Percentiles rank a stretch among this genome's conserved stretches.
These are phyloP conservation scores for Dothideomycetes sp. DNA, from an alignment of 2,329 filamentous ascomycete genomes.

Conservation along the genomic window DNA sequence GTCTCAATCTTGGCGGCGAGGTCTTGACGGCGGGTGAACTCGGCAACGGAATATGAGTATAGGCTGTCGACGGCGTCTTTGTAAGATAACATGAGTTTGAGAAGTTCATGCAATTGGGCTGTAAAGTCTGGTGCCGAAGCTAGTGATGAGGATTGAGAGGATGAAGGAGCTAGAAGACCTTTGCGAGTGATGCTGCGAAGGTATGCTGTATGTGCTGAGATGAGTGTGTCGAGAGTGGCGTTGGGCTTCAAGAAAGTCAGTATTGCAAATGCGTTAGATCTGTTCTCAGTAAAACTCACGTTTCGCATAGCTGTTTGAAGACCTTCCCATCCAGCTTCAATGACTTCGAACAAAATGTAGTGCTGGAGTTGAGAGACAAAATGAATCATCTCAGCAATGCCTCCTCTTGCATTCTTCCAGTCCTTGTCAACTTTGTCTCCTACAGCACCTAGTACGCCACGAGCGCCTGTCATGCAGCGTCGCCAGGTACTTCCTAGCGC, in stretches of 20 bases:
- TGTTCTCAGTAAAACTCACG: conserved; percentile 10
- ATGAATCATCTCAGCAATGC: conserved; percentile 95
- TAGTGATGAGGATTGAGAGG: conserved; percentile 21
- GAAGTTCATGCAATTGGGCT: conserved; percentile 79
- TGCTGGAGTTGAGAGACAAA: conserved; percentile 96
- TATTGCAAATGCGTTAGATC: not conserved
- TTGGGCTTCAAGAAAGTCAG: conserved; percentile 46
- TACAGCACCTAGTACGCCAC: conserved; percentile 75
- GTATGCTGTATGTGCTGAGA: conserved; percentile 82
- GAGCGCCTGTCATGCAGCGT: conserved; percentile 86
- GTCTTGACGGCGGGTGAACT: conserved; percentile 88
- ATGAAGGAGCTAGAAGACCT: conserved; percentile 58
- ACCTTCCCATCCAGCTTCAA: conserved; percentile 90
- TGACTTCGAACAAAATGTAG: conserved; percentile 97
- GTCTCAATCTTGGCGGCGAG: conserved; percentile 62
- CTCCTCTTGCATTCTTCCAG: conserved; percentile 84
- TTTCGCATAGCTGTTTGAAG: conserved; percentile 73
- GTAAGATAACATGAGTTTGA: conserved; percentile 89
- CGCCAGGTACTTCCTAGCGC: conserved; percentile 85
- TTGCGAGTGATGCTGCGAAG: conserved; percentile 93
- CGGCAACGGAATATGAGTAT: conserved; percentile 88
- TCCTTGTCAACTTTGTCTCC: conserved; percentile 46
- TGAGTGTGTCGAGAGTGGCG: conserved; percentile 89
- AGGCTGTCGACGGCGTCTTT: conserved; percentile 88
- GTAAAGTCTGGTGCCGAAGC: conserved; percentile 53